Conservation (phyloP, 1,284 basidiomycete genomes). For the Cryptococcus jaspeensis region DNA sequence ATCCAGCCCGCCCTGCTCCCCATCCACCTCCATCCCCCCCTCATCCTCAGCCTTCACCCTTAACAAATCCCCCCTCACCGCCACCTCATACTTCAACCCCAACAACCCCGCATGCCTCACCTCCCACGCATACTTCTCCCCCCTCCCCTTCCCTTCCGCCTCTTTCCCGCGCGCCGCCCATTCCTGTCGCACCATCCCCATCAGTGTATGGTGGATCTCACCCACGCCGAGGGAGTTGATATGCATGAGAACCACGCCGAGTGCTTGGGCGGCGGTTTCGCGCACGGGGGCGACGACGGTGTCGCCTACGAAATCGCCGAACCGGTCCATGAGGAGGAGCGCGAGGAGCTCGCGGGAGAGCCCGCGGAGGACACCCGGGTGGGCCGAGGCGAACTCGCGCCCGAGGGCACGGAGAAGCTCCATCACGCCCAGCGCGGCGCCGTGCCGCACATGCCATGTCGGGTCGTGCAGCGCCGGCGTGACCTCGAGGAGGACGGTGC, state of each 20-base stretch:
- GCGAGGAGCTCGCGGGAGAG: conserved; percentile 83
- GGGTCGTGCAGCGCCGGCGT: conserved; percentile 80
- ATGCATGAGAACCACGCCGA: conserved; percentile 83
- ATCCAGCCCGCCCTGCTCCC: conserved; percentile 12
- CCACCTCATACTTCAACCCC: conserved; percentile 96
- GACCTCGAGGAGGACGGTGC: conserved; percentile 75
- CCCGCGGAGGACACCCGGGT: conserved; percentile 50
- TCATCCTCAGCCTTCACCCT: conserved; percentile 48
- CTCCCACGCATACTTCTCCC: conserved; percentile 81
- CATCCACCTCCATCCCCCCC: conserved; percentile 36
- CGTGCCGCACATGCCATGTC: conserved; percentile 92
- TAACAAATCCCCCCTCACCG: conserved; percentile 82
- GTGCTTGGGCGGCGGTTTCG: conserved; percentile 91
- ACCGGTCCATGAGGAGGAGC: conserved; percentile 92
- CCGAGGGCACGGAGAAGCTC: conserved; percentile 78
- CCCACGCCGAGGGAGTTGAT: conserved; percentile 75
- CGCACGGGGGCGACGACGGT: conserved; percentile 95
- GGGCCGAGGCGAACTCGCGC: neutral
- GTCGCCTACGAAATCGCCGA: conserved; percentile 96
- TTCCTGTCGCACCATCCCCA: conserved; percentile 92
- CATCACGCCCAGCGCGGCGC: conserved; percentile 85
- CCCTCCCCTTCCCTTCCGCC: conserved; percentile 49
- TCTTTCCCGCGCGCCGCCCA: conserved; percentile 54
- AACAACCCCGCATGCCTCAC: conserved; percentile 94
- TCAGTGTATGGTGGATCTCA: conserved; percentile 77